Base-by-base conservation (phyloP, 129 eudicot genomes). In the Erigeron canadensis region DNA sequence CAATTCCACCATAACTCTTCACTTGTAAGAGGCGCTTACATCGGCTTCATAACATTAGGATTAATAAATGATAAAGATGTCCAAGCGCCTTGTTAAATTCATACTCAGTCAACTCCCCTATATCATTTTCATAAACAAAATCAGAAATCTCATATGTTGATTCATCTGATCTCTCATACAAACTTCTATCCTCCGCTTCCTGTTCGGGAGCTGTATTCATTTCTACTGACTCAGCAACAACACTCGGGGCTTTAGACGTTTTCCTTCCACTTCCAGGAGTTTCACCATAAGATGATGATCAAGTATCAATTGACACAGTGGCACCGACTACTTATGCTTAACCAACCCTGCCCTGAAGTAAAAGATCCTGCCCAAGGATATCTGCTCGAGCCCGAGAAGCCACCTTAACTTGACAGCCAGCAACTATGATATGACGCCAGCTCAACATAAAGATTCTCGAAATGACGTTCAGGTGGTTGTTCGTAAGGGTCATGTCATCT, bases 1-100 rank as follows among this genome's bases (percentile, higher is more conserved):
- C 99, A 95, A 63, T 95, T 84, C 99, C 99, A 95, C 99, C 99
- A 95, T 62, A 95, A 87, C 50, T 84, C 99, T 65, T 95, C 99
- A 78, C 94, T 95, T 9, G 97, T 78, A 75, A 90, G 99, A 11
- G 99, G 78, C 42, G 90, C 86, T 73, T 87, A 83, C 21, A 85
- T 81, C 7, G 93, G 84, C 44, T 81, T 90, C 84, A 80, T 84
- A 2, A 45, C 84, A 74, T 87, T 60, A 7, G 99, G 99, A 81
- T 95, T 96, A 79, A 90, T 77, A 82, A 90, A 89, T 0, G 96
- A 83, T 95, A 97, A n/a, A 97, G 99, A 18, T 66, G 82, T 59
- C 99, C 99, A 63, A 84, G 73, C 74, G 84, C 78, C 85, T 95
- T 95, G 74, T 90, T 91, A 80, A 86, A 68, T 11, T 86, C 97